phyloP scores from a whole-genome alignment of 176 grass and related monocot genomes.

The Alloteropsis semialata region DNA sequence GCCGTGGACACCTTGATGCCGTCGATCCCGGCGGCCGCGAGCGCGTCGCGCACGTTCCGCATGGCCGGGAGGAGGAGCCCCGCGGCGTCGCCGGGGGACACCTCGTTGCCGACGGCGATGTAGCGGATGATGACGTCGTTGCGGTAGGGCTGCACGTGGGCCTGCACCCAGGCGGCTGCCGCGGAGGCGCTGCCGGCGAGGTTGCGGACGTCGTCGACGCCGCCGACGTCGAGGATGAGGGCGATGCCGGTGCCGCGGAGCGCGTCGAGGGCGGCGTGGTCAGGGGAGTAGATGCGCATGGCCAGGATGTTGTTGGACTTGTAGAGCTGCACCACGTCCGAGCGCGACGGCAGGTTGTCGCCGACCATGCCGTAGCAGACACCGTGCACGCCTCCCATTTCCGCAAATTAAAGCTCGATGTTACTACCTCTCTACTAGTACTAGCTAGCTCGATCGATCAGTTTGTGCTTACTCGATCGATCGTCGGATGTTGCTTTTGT shows the following conservation, averaged over 20 bases:
- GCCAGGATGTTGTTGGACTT: slow-evolving; percentile 45
- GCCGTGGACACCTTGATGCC: slow-evolving; percentile 50
- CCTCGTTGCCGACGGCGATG: slow-evolving; percentile 65
- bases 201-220: neutral
- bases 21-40: slow-evolving; percentile 17
- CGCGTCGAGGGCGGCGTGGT: slow-evolving; percentile 28
- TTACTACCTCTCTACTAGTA: no score
- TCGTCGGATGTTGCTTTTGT: neutral
- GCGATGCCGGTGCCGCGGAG: slow-evolving; percentile 42
- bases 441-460: neutral
- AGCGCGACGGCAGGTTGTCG: slow-evolving; percentile 44
- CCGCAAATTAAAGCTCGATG: no score
- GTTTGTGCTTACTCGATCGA: neutral
- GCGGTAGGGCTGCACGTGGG: slow-evolving; percentile 37
- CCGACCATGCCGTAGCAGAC: slow-evolving; percentile 58
- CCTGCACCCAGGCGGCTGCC: slow-evolving; percentile 33
- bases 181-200: slow-evolving; percentile 18
- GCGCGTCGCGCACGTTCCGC: slow-evolving; percentile 36
- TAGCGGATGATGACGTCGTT: slow-evolving; percentile 13
- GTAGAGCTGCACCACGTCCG: slow-evolving; percentile 56
- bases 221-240: slow-evolving; percentile 42
- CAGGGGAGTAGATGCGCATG: slow-evolving; percentile 60
- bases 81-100: neutral
- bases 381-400: slow-evolving; percentile 29
- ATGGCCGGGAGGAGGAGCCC: slow-evolving; percentile 52